These are phyloP conservation scores for Populus euphratica DNA, from an alignment of 345 rosid genomes.

Conservation along the genomic window DNA sequence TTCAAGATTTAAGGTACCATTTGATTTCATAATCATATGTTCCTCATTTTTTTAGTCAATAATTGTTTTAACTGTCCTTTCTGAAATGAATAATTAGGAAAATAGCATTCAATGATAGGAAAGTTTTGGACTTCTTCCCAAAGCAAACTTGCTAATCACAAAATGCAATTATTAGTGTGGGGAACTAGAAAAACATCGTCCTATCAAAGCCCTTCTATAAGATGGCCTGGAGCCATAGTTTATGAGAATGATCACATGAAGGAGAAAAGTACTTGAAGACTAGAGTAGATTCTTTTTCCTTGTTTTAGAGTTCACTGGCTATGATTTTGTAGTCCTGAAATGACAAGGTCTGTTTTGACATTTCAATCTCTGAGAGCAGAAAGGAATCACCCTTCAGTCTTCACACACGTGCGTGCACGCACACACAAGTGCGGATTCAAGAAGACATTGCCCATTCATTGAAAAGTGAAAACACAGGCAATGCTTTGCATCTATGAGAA, in stretches of 20 bases:
- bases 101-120: not conserved
- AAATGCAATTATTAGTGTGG: not conserved
- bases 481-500: not conserved
- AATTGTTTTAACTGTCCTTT: not conserved
- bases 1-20: constrained; percentile 38
- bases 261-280: not conserved
- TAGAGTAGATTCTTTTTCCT: not conserved
- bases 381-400: not conserved
- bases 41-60: not conserved
- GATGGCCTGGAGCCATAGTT: not conserved
- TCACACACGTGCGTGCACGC: not conserved
- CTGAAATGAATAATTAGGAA: not conserved
- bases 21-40: not conserved
- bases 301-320: not conserved
- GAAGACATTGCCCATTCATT: not conserved
- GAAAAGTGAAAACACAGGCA: not conserved
- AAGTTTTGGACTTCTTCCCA: not conserved
- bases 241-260: not conserved
- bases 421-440: not conserved
- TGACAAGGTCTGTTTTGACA: not conserved
- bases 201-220: not conserved
- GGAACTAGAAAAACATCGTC: not conserved
- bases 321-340: not conserved
- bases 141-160: not conserved
- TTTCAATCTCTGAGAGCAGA: not conserved